Conservation (phyloP, 306 rosid genomes). For the Gastrolobium villosum region DNA sequence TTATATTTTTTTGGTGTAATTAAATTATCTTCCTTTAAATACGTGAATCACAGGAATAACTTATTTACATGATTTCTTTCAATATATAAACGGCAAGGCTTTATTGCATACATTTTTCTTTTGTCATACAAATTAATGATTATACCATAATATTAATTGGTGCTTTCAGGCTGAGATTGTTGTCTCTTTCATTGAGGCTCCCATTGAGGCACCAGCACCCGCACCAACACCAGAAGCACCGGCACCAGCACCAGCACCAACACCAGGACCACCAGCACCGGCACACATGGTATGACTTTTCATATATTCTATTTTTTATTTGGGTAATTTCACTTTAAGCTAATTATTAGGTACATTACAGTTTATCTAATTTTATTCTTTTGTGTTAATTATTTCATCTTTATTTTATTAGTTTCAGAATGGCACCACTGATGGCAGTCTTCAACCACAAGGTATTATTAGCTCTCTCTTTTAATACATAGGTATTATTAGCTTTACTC, state of each 20-base stretch:
- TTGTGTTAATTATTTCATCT: conserved; percentile 20
- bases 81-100: background rate
- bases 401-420: conserved; percentile 48
- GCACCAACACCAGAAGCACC: conserved; percentile 45
- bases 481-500: background rate
- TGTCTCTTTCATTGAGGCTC: conserved; percentile 49
- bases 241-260: background rate
- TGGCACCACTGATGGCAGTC: conserved; percentile 82
- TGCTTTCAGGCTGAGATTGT: conserved; percentile 41
- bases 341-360: background rate
- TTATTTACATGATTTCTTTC: background rate
- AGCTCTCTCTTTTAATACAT: background rate
- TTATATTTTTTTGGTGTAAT: background rate
- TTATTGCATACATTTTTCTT: background rate
- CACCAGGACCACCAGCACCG: conserved; percentile 55
- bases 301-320: background rate
- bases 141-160: conserved; percentile 4
- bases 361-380: background rate
- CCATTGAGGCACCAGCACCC: conserved; percentile 16
- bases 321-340: background rate
- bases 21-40: background rate
- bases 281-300: conserved; percentile 53
- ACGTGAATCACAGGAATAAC: background rate
- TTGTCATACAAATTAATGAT: background rate
- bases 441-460: conserved; percentile 69